These are phyloP conservation scores for Teunomyces lycoperdinae DNA, from an alignment of 805 yeast genomes.

Conservation along the genomic window DNA sequence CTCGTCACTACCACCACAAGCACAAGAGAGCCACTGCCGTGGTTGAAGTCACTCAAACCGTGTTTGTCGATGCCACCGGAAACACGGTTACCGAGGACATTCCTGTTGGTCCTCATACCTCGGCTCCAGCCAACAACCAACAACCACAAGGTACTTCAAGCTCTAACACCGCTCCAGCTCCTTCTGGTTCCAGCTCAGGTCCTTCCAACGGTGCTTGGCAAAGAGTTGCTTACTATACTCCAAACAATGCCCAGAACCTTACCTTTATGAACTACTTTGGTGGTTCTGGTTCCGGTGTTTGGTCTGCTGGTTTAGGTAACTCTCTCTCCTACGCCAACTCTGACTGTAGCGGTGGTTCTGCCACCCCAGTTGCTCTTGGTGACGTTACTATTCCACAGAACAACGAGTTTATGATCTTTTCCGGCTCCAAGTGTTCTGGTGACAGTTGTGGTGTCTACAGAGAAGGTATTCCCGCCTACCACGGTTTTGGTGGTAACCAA, in stretches of 20 bases:
- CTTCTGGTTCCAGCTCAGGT: slow-evolving; percentile 15
- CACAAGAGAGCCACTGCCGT: slow-evolving; percentile 63
- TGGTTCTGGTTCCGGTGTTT: slow-evolving; percentile 86
- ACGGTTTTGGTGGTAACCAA: slow-evolving; percentile 82
- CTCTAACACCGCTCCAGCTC: slow-evolving; percentile 13
- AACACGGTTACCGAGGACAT: slow-evolving; percentile 28
- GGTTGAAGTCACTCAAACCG: slow-evolving; percentile 76
- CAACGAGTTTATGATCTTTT: slow-evolving; percentile 78
- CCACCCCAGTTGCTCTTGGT: slow-evolving; percentile 62
- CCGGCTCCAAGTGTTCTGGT: slow-evolving; percentile 49
- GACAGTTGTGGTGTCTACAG: slow-evolving; percentile 16
- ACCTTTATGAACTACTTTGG: slow-evolving; percentile 87
- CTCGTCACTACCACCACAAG: slow-evolving; percentile 45
- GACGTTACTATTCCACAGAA: slow-evolving; percentile 71
- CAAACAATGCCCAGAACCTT: slow-evolving; percentile 69
- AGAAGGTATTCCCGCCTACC: slow-evolving; percentile 75
- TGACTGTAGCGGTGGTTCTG: slow-evolving; percentile 73
- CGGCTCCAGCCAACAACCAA: slow-evolving; percentile 4
- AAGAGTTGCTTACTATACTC: slow-evolving; percentile 64
- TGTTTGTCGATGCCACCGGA: slow-evolving; percentile 63
- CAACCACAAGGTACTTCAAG: background rate
- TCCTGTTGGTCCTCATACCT: slow-evolving; percentile 10
- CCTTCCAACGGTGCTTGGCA: slow-evolving; percentile 55
- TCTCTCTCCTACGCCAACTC: slow-evolving; percentile 81
- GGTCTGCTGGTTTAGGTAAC: slow-evolving; percentile 86